Conservation (phyloP, 768 basidiomycete genomes). For the Russula brevipes region DNA sequence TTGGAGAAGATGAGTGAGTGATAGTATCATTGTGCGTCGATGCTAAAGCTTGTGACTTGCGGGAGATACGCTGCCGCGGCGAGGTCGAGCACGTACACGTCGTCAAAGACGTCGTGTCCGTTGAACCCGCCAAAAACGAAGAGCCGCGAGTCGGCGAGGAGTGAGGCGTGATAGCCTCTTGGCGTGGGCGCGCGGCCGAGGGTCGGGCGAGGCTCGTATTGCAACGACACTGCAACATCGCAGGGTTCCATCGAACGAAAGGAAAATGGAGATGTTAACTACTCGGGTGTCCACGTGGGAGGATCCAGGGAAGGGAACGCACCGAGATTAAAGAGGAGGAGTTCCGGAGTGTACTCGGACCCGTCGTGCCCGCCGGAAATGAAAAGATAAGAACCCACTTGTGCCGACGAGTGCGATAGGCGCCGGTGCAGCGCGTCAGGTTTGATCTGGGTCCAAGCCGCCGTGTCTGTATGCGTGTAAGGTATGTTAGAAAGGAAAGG, state of each 20-base stretch:
- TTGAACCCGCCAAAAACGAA: conserved; percentile 89
- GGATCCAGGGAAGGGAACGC: conserved; percentile 28
- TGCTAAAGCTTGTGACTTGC: conserved; percentile 55
- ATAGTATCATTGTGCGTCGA: conserved; percentile 38
- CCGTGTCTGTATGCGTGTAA: conserved; percentile 27
- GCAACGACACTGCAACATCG: conserved; percentile 68
- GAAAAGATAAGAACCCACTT: conserved; percentile 89
- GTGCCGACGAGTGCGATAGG: conserved; percentile 81
- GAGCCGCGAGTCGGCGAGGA: conserved; percentile 78
- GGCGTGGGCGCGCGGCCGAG: conserved; percentile 63
- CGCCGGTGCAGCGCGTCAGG: conserved; percentile 48
- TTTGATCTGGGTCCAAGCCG: conserved; percentile 40
- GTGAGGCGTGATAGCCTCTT: conserved; percentile 80
- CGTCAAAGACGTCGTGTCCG: conserved; percentile 76
- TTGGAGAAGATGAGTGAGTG: no score
- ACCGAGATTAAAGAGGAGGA: conserved; percentile 88
- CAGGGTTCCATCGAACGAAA: neutral
- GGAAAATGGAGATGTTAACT: no score
- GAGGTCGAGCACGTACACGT: conserved; percentile 80
- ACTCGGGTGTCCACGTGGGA: no score
- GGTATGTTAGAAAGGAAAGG: neutral
- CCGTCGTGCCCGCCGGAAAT: conserved; percentile 88
- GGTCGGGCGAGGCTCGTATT: conserved; percentile 70
- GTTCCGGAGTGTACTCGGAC: conserved; percentile 61
- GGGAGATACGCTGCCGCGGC: conserved; percentile 86